phyloP scores from a whole-genome alignment of 345 rosid genomes.

The Pugionium dolabratum region DNA sequence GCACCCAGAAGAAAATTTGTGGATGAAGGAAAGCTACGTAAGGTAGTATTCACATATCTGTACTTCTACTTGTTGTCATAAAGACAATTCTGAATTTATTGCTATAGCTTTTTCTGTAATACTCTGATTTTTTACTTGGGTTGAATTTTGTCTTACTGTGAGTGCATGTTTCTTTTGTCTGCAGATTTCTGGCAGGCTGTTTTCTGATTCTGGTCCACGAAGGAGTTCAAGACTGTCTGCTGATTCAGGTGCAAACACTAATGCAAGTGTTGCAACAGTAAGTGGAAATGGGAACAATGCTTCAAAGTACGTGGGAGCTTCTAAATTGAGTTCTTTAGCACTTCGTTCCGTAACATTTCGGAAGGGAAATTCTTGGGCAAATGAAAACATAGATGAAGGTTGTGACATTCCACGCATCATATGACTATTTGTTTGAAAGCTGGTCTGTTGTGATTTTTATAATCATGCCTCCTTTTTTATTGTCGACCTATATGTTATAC shows the following conservation, averaged over 20 bases:
- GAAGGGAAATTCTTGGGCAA: constrained; percentile 85
- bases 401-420: constrained; percentile 20
- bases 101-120: neutral
- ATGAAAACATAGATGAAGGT: constrained; percentile 95
- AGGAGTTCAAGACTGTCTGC: constrained; percentile 80
- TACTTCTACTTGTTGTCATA: too few relatives aligned
- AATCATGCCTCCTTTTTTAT: neutral
- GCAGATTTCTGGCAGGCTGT: constrained; percentile 96
- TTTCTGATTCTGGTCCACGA: constrained; percentile 94
- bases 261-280: constrained; percentile 48
- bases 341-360: constrained; percentile 84
- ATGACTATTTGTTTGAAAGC: neutral
- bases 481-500: constrained; percentile 21
- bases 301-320: constrained; percentile 80
- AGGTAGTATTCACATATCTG: constrained; percentile 47
- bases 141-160: constrained; percentile 25
- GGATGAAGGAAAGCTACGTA: constrained; percentile 96
- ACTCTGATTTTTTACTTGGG: constrained; percentile 6
- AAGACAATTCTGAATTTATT: neutral
- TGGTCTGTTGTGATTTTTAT: constrained; percentile 7
- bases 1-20: constrained; percentile 97
- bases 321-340: constrained; percentile 72
- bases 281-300: constrained; percentile 74
- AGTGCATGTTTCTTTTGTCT: constrained; percentile 29
- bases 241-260: constrained; percentile 63